Base-by-base conservation (phyloP, 441 rosid genomes). In the Omphalea diandra region DNA sequence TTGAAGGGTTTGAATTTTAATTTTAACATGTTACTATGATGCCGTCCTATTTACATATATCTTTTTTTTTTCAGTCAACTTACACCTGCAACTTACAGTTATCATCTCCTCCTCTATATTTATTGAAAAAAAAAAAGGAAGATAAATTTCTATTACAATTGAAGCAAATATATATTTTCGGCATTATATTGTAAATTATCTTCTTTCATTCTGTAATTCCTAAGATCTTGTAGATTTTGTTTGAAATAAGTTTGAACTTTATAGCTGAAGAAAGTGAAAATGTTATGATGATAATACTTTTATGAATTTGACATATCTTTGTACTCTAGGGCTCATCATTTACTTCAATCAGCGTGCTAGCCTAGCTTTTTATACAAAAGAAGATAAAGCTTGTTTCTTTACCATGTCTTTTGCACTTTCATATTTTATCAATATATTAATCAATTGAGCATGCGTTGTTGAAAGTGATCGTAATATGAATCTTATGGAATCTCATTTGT, bases 381-480 rank as follows among this genome's bases (percentile, higher is more conserved):
- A 49, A 49, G 54, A 18, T 8, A 2, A 38, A 17, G 7, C 24
- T 8, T 49, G 2, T 2, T 18, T 49, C 26, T 49, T 49, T n/a
- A 52, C 27, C 26, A 2, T 50, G 9, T 52, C 29, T 52, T 52
- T 47, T 17, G 17, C 20, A 2, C 5, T 5, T 41, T 5, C 38
- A 15, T 1, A 31, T 31, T 55, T 0, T 31, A 2, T 15, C 9
- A 56, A 31, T 15, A 27, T 5, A 5, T 1, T 20, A 24, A 38
- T 4, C 50, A 40, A 20, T 40, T 26, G 43, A 65, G 58, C 59
- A 65, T 35, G 58, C 69, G 18, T 65, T 65, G 32, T 12, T 32
- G 29, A 41, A 44, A 27, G 32, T 63, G 20, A 64, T 20, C 14
- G n/a, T n/a, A 33, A 11, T 20, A n/a, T 50, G 32, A 32, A 49